Percentiles rank a stretch among this genome's conserved stretches.
phyloP scores from a whole-genome alignment of 305 asterid genomes.

The Rubia peregrina region DNA sequence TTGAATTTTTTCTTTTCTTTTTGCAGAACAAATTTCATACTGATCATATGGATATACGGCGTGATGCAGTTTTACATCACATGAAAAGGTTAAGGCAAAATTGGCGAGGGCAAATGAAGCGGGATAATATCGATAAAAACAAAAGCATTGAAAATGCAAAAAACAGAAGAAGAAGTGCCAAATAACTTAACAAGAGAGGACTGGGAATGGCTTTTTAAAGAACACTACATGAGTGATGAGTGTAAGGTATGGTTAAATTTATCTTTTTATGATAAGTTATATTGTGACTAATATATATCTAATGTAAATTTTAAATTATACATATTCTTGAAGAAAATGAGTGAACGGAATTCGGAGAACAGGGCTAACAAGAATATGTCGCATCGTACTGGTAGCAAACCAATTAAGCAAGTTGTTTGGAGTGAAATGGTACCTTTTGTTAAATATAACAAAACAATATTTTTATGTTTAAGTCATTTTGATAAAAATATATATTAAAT shows the following conservation, averaged over 20 bases:
- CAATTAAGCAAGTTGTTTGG: no score
- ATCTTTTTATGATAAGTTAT: not conserved
- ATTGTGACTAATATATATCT: no score
- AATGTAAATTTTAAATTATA: no score
- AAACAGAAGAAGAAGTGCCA: no score
- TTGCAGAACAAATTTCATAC: not conserved
- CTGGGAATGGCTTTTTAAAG: not conserved
- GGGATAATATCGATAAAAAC: not conserved
- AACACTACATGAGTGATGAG: not conserved
- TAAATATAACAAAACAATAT: no score
- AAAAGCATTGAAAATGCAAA: not conserved
- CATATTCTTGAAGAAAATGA: no score
- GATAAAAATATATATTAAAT: no score
- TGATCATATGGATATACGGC: not conserved
- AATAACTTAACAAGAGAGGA: not conserved
- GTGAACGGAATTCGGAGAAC: no score
- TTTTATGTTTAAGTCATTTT: no score
- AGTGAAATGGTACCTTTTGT: no score
- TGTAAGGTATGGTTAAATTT: not conserved
- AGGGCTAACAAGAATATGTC: no score
- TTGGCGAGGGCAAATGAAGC: not conserved
- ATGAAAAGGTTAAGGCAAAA: conserved; percentile 3
- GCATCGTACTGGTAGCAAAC: no score
- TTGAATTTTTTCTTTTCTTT: not conserved
- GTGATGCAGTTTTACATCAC: not conserved